Evolutionary conservation across 1,139 yeast species (phyloP).

Genomic region (Kurtzmaniella natalensis): DNA sequence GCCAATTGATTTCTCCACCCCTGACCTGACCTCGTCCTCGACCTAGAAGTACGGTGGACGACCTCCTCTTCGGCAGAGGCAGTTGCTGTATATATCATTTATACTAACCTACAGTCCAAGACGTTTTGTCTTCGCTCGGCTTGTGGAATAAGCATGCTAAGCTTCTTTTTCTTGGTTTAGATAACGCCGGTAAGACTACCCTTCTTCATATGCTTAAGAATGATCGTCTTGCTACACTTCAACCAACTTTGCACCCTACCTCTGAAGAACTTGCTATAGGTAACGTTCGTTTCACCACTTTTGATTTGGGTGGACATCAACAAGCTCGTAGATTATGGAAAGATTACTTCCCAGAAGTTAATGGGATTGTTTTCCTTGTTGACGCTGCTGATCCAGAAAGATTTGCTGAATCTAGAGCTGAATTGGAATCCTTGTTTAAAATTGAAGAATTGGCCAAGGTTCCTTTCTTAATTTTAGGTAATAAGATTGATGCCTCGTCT

Average conservation of each 20-base stretch:
- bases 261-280: conserved; percentile 98
- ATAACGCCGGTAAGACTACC: conserved; percentile 98
- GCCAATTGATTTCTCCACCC: neutral
- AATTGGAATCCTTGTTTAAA: conserved; percentile 85
- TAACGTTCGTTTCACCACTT: conserved; percentile 92
- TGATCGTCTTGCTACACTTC: conserved; percentile 95
- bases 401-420: conserved; percentile 91
- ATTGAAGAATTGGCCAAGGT: conserved; percentile 87
- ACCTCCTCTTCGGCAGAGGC: neutral
- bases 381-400: conserved; percentile 97
- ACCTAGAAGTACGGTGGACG: neutral
- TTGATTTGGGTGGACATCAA: conserved; percentile 96
- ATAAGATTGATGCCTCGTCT: conserved; percentile 89
- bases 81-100: neutral
- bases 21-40: neutral
- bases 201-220: conserved; percentile 94
- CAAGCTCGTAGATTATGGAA: conserved; percentile 99
- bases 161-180: conserved; percentile 89
- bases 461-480: conserved; percentile 91
- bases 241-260: conserved; percentile 98
- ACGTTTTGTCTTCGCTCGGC: conserved; percentile 88
- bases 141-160: conserved; percentile 98
- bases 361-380: conserved; percentile 93
- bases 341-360: conserved; percentile 98
- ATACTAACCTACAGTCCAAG: conserved; percentile 60